Base-by-base conservation (phyloP, 2,329 filamentous ascomycete species). In the Sporothrix phasma region DNA sequence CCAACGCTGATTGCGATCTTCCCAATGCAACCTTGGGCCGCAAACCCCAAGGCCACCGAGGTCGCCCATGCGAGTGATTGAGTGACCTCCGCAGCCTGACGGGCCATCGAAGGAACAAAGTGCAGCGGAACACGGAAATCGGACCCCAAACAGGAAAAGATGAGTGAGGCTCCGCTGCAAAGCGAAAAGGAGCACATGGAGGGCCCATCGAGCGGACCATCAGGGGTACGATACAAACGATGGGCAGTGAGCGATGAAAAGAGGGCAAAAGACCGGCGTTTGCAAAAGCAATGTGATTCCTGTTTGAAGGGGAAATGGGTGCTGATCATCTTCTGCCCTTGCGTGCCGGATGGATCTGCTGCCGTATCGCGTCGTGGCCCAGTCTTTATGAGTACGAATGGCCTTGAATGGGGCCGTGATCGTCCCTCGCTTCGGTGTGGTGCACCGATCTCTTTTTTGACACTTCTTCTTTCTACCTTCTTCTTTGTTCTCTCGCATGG, bases 1-100 rank as follows among this genome's bases (percentile, higher is more conserved):
- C n/a, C n/a, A 37, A 31, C 31, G 51, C 34, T 60, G 45, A 60
- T 60, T 60, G 56, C 17, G 56, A 60, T 60, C 56, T 60, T 60
- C 56, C 39, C 29, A 24, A 34, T 60, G 17, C 56, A 5, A 45
- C 24, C 22, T 29, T 1, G 7, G 8, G 8, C 11, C 11, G 34
- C 15, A 37, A 37, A 15, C 51, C 31, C 51, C n/a, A 15, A 13
- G 31, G 6, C 19, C 51, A 37, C 51, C 39, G n/a, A n/a, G n/a
- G n/a, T n/a, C n/a, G n/a, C n/a, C n/a, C n/a, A n/a, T n/a, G n/a
- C n/a, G n/a, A n/a, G n/a, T n/a, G n/a, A n/a, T n/a, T n/a, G n/a
- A n/a, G n/a, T n/a, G n/a, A n/a, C n/a, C n/a, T n/a, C n/a, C n/a
- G n/a, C n/a, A n/a, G n/a, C n/a, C n/a, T n/a, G n/a, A n/a, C n/a